phyloP scores from a whole-genome alignment of 1,284 basidiomycete genomes.

The Peniophora sp. region DNA sequence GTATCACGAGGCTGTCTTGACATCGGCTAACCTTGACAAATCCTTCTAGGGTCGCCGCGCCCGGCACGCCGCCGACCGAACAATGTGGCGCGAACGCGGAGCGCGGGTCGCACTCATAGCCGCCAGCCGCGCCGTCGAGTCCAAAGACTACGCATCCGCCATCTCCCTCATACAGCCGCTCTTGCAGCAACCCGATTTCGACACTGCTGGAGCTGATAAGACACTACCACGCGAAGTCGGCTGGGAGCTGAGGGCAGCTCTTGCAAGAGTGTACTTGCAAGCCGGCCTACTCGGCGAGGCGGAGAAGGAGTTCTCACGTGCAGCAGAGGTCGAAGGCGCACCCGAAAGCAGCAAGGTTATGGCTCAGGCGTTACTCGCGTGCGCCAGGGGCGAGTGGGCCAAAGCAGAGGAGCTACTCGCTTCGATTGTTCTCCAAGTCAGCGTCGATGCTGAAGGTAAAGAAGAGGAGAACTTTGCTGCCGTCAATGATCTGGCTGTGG shows the following conservation, averaged over 20 bases:
- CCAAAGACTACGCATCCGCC: conserved; percentile 54
- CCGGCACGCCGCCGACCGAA: conserved; percentile 21
- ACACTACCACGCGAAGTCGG: no score
- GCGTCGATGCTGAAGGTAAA: conserved; percentile 22
- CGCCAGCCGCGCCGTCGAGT: conserved; percentile 65
- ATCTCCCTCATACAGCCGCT: conserved; percentile 55
- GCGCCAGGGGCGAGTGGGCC: conserved; percentile 63
- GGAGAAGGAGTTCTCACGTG: conserved; percentile 40
- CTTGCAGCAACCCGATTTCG: conserved; percentile 30
- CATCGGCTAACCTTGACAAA: no score
- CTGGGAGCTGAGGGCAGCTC: conserved; percentile 42
- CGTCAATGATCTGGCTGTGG: conserved; percentile 71
- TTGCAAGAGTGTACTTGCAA: conserved; percentile 70
- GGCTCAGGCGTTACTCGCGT: conserved; percentile 55
- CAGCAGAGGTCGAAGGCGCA: conserved; percentile 36
- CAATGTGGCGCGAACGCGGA: conserved; percentile 76
- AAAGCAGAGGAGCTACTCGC: conserved; percentile 38
- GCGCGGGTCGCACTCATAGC: conserved; percentile 63
- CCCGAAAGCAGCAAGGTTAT: conserved; percentile 39
- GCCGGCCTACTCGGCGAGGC: conserved; percentile 56
- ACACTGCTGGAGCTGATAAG: conserved; percentile 32
- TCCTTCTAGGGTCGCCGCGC: conserved; percentile 2
- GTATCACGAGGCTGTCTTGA: no score
- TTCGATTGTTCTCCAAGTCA: conserved; percentile 15
- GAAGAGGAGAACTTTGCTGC: conserved; percentile 58